Evolutionary conservation across 306 rosid genomes (phyloP).

Genomic region (Gynostemma pentaphyllum): DNA sequence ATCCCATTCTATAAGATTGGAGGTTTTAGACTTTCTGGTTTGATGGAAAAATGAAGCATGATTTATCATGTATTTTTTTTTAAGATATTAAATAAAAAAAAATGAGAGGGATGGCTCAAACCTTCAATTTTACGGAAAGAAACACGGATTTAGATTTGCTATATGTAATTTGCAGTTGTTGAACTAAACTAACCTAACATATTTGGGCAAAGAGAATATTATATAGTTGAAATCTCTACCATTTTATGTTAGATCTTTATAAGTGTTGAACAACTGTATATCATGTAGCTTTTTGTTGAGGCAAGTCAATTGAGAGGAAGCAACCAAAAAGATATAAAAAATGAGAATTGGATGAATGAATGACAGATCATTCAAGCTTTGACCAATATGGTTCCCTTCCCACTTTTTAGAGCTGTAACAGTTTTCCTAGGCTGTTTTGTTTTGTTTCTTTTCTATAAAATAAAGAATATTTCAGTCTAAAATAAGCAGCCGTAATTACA

Average conservation of each 20-base stretch:
- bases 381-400: background rate
- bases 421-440: conserved; percentile 7
- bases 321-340: conserved; percentile 1
- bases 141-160: no score
- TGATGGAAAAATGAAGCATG: no score
- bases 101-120: no score
- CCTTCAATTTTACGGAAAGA: background rate
- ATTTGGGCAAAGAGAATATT: background rate
- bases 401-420: conserved; percentile 3
- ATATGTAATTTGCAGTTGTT: background rate
- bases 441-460: conserved; percentile 4
- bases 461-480: conserved; percentile 11
- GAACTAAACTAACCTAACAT: background rate
- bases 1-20: no score
- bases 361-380: conserved; percentile 18
- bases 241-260: background rate
- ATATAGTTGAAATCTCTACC: background rate
- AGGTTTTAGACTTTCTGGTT: no score
- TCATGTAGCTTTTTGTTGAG: background rate
- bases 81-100: no score
- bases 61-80: no score
- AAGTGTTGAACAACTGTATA: background rate
- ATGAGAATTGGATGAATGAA: background rate
- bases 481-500: conserved; percentile 22
- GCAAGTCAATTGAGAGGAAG: conserved; percentile 17